Evolutionary conservation across 2,329 filamentous ascomycete species (phyloP).

Genomic region (Diaporthe ampelina): DNA sequence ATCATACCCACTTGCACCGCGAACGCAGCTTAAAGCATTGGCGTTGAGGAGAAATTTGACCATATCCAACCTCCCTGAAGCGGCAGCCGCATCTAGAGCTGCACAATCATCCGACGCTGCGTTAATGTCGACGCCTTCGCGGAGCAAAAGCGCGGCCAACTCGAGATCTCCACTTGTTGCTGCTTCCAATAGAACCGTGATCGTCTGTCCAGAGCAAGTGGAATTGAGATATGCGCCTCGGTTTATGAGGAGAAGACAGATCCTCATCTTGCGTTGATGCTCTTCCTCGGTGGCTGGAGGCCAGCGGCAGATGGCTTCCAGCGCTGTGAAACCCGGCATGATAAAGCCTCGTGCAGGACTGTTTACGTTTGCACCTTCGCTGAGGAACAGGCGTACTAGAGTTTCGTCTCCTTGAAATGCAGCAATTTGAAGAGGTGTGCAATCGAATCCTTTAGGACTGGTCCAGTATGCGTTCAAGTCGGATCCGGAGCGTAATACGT

Average conservation of each 20-base stretch:
- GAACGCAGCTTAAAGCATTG: not conserved
- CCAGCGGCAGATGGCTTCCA: not conserved
- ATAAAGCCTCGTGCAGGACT: too few relatives aligned
- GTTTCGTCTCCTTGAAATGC: not conserved
- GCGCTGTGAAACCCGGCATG: not conserved
- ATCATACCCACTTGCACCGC: not conserved
- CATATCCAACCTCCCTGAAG: not conserved
- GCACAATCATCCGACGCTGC: not conserved
- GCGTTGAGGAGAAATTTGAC: slow-evolving; percentile 1
- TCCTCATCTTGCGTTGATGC: slow-evolving; percentile 4
- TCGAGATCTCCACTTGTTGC: not conserved
- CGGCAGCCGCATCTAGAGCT: not conserved
- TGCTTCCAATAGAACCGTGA: not conserved
- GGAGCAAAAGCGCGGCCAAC: not conserved
- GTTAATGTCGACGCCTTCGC: not conserved
- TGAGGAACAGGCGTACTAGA: not conserved
- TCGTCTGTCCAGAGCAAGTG: accelerated
- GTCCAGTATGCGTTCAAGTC: not conserved
- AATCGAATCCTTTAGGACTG: not conserved
- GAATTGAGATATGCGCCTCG: slow-evolving; percentile 10
- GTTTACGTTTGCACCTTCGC: slow-evolving; percentile 4
- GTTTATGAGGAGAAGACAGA: not conserved
- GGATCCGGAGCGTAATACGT: not conserved
- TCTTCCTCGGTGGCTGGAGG: not conserved
- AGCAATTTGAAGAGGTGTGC: not conserved